Percentiles rank a stretch among this genome's conserved stretches.
Conservation (phyloP, 2,329 filamentous ascomycete species). For the Fusarium nygamai region DNA sequence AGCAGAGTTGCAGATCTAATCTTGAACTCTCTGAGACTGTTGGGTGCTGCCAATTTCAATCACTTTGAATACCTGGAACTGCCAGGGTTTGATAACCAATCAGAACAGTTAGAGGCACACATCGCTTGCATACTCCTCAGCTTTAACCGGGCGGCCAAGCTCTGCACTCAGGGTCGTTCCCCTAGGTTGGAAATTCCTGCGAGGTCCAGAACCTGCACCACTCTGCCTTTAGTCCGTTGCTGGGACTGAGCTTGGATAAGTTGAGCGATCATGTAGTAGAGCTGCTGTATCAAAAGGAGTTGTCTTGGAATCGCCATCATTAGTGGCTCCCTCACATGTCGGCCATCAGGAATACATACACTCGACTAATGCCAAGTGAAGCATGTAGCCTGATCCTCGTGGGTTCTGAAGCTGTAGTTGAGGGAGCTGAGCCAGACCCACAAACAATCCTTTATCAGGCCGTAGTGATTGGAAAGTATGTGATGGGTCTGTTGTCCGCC, state of each 20-base stretch:
- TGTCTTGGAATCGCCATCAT: neutral
- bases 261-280: neutral
- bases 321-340: neutral
- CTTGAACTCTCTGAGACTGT: constrained; percentile 12
- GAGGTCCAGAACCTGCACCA: neutral
- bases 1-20: constrained; percentile 36
- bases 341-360: neutral
- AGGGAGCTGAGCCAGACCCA: constrained; percentile 27
- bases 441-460: neutral
- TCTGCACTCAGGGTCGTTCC: neutral
- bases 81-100: constrained; percentile 14
- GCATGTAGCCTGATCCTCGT: neutral
- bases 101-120: neutral
- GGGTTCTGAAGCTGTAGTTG: neutral
- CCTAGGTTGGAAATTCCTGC: neutral
- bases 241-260: neutral
- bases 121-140: neutral
- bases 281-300: neutral
- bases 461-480: neutral
- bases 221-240: neutral
- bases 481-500: neutral
- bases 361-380: neutral
- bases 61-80: neutral
- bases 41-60: neutral
- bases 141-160: neutral